A percentile compares a stretch with the other conserved stretches of the same genome.
Evolutionary conservation across 495 filamentous ascomycete species (phyloP).

Genomic region (Aspergillus mulundensis): DNA sequence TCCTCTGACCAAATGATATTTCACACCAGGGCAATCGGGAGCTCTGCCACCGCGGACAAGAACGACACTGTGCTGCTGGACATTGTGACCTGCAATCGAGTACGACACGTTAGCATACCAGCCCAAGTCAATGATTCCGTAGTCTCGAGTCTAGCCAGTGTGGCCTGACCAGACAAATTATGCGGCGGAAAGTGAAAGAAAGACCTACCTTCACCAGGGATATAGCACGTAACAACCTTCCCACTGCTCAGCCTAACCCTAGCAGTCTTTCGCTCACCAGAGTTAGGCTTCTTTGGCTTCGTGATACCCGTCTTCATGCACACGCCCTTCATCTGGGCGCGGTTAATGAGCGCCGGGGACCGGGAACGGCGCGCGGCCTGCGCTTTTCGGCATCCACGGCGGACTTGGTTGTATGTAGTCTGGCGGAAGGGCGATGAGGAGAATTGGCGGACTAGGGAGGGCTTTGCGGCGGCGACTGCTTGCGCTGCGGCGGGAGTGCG

Average conservation of each 20-base stretch:
- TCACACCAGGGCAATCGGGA: slow-evolving; percentile 98
- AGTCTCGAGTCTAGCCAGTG: no score
- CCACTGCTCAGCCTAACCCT: slow-evolving; percentile 85
- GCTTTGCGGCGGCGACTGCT: slow-evolving; percentile 3
- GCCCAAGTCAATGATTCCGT: background rate
- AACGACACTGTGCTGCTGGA: slow-evolving; percentile 97
- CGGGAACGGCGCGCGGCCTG: slow-evolving; percentile 76
- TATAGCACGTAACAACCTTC: slow-evolving; percentile 82
- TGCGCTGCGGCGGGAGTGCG: slow-evolving; percentile 27
- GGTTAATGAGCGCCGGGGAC: slow-evolving; percentile 75
- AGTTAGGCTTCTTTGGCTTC: slow-evolving; percentile 98
- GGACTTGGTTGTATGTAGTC: slow-evolving; percentile 53
- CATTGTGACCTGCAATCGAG: slow-evolving; percentile 72
- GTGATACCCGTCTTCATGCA: slow-evolving; percentile 88
- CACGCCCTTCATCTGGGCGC: slow-evolving; percentile 88
- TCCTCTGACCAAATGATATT: slow-evolving; percentile 88
- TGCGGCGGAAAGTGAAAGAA: background rate
- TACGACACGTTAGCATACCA: slow-evolving; percentile 9
- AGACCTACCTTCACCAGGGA: slow-evolving; percentile 80
- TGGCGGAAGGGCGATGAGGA: slow-evolving; percentile 37
- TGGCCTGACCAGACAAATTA: slow-evolving; percentile 3
- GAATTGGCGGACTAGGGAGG: slow-evolving; percentile 34
- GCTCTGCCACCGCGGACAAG: slow-evolving; percentile 83
- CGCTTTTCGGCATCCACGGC: slow-evolving; percentile 66
- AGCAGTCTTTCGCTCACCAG: slow-evolving; percentile 87